A percentile compares a stretch with the other conserved stretches of the same genome.
Conservation (phyloP, 1,139 yeast genomes). For the Magnusiomyces sp. region DNA sequence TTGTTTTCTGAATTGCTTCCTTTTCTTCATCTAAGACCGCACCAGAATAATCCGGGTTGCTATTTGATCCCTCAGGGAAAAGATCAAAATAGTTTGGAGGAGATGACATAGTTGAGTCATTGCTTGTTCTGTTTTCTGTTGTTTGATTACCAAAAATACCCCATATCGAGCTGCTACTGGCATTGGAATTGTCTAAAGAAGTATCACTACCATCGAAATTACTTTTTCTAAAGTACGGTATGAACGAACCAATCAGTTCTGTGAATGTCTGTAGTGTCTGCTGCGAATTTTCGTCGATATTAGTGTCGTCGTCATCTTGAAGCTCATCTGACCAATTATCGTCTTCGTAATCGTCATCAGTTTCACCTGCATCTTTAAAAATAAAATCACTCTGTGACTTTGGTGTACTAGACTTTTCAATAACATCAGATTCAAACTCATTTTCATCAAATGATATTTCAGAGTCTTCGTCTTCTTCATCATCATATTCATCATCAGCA, state of each 20-base stretch:
- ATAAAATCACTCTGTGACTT: no score
- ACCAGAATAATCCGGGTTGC: slow-evolving; percentile 33
- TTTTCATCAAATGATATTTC: slow-evolving; percentile 15
- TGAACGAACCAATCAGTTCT: no score
- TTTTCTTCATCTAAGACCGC: slow-evolving; percentile 20
- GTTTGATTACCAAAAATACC: not conserved
- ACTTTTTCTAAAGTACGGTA: no score
- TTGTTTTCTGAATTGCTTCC: slow-evolving; percentile 9
- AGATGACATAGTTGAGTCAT: slow-evolving; percentile 2
- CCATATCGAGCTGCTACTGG: no score
- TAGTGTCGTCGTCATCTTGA: not conserved
- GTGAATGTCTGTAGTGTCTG: no score
- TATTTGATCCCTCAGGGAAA: slow-evolving; percentile 52
- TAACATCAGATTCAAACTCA: slow-evolving; percentile 10
- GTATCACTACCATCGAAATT: no score
- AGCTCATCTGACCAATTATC: slow-evolving; percentile 15
- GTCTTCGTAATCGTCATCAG: slow-evolving; percentile 19
- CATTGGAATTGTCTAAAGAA: no score
- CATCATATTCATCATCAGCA: slow-evolving; percentile 25
- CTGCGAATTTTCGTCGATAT: not conserved
- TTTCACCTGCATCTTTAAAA: not conserved
- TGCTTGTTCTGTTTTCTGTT: not conserved
- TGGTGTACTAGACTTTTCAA: not conserved
- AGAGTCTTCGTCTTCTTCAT: slow-evolving; percentile 23
- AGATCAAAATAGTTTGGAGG: slow-evolving; percentile 73